Base-by-base conservation (phyloP, 2,329 filamentous ascomycete species). In the Phyllosticta capitalensis region DNA sequence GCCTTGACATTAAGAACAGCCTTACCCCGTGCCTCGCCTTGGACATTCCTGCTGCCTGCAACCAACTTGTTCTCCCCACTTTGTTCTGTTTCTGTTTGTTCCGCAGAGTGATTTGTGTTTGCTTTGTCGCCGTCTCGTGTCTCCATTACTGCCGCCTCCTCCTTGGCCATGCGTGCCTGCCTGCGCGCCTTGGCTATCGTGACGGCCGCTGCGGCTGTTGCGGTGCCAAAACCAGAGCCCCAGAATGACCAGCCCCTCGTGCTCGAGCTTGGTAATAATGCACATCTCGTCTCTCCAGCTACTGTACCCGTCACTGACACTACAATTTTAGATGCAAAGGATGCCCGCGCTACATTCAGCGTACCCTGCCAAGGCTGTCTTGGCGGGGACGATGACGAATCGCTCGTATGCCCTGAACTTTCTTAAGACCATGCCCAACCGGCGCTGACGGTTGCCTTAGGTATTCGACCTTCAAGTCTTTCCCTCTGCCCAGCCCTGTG, bases 311-410 rank as follows among this genome's bases (percentile, higher is more conserved):
- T n/a, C 17, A 45, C 57, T 59, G 10, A 59, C 54, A 28, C 49
- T n/a, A n/a, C 19, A 3, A 26, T 26, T 26, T n/a, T 30, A 60
- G 58, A 60, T 30, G 58, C 58, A 52, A 53, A 33, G 14, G 52
- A 60, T 49, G 67, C 66, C 56, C 67, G 73, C 69, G 74, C 74
- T 61, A 75, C 70, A 55, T 76, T 78, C 69, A 69, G 67, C 55
- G 67, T 78, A 48, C 71, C 75, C 38, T 75, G 73, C 67, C 64
- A 62, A 59, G 69, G 70, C 61, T 77, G 72, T 74, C 74, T 74
- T 73, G 69, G 72, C 73, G 62, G 61, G 64, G 62, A 64, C 63
- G 67, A 70, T 74, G 72, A 75, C 72, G 72, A 74, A 64, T 68
- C 72, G 56, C 67, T 73, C 58, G 71, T 74, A 69, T 69, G 72